phyloP scores from a whole-genome alignment of 495 filamentous ascomycete genomes.

The Hypomontagnella monticulosa region DNA sequence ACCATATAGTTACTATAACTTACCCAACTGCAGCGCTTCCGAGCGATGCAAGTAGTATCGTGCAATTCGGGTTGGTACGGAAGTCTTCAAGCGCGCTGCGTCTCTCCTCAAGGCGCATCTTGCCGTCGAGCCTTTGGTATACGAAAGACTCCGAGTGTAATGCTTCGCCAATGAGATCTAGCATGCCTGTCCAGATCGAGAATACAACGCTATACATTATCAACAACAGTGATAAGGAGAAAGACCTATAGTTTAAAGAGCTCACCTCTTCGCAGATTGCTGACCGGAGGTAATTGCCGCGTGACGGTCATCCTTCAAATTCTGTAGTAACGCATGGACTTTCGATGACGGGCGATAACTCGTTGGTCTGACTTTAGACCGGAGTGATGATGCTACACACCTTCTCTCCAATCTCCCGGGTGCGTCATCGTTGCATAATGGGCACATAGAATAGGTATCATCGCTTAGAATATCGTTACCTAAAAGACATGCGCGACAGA shows the following conservation, averaged over 20 bases:
- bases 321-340: slow-evolving; percentile 23
- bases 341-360: slow-evolving; percentile 24
- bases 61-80: slow-evolving; percentile 32
- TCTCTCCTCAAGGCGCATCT: slow-evolving; percentile 38
- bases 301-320: slow-evolving; percentile 6
- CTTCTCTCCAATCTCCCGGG: neutral
- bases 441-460: neutral
- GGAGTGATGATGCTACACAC: neutral
- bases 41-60: slow-evolving; percentile 59
- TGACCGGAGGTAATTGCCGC: neutral
- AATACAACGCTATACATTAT: slow-evolving; percentile 18
- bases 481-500: slow-evolving; percentile 10
- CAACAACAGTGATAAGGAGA: neutral
- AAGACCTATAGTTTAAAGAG: neutral
- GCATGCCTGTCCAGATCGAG: slow-evolving; percentile 27
- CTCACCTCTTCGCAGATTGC: slow-evolving; percentile 21
- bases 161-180: slow-evolving; percentile 24
- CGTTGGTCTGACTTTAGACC: neutral
- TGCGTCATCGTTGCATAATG: neutral
- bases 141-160: slow-evolving; percentile 9
- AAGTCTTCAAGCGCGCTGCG: slow-evolving; percentile 50
- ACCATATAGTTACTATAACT: slow-evolving; percentile 11
- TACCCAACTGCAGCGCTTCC: slow-evolving; percentile 60
- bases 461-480: neutral
- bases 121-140: slow-evolving; percentile 40